Percentiles rank a stretch among this genome's conserved stretches.
Conservation (phyloP, 805 yeast species). For the Scheffersomyces stipitis region DNA sequence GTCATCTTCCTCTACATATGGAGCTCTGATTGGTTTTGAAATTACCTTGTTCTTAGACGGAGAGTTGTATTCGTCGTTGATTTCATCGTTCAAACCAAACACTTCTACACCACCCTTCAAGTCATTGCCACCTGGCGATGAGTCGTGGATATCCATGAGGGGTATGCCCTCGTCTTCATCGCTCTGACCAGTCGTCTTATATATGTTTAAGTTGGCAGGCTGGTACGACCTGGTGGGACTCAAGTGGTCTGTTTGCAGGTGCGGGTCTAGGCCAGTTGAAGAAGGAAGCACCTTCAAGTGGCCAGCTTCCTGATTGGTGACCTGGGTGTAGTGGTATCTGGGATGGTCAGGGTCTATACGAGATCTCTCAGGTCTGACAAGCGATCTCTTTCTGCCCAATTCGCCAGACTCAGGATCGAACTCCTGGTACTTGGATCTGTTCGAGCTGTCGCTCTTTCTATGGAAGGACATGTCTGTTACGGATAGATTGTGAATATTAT, state of each 20-base stretch:
- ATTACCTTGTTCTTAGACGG: slow-evolving; percentile 29
- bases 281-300: slow-evolving; percentile 68
- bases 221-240: slow-evolving; percentile 9
- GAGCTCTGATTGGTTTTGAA: slow-evolving; percentile 11
- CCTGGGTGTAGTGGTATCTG: slow-evolving; percentile 73
- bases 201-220: too few species aligned
- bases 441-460: slow-evolving; percentile 24
- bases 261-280: slow-evolving; percentile 68
- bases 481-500: too few species aligned
- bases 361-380: slow-evolving; percentile 84
- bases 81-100: slow-evolving; percentile 64
- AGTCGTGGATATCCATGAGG: slow-evolving; percentile 35
- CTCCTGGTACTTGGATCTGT: slow-evolving; percentile 31
- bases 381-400: slow-evolving; percentile 58
- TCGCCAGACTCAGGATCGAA: slow-evolving; percentile 43
- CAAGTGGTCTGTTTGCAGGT: slow-evolving; percentile 26
- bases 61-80: slow-evolving; percentile 18
- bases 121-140: slow-evolving; percentile 10
- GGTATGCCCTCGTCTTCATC: slow-evolving; percentile 43
- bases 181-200: not conserved
- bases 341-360: slow-evolving; percentile 67
- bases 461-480: slow-evolving; percentile 29
- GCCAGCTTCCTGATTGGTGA: slow-evolving; percentile 62
- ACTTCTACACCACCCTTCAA: slow-evolving; percentile 46
- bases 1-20: slow-evolving; percentile 7